Conservation (phyloP, 768 basidiomycete genomes). For the Russula earlei region DNA sequence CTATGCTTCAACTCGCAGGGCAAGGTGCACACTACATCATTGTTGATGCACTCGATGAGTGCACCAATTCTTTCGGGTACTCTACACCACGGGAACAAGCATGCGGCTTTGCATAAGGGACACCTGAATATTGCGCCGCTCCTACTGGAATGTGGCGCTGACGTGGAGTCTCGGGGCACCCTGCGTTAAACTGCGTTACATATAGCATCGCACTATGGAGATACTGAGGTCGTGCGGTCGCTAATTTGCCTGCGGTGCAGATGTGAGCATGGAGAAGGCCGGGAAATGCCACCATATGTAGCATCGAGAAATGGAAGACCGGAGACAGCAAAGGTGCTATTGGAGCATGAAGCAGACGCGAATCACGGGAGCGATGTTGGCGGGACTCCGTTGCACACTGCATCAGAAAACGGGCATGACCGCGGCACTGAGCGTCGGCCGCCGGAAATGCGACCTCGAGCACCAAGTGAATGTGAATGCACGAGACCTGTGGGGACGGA, state of each 20-base stretch:
- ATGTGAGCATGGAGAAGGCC: background rate
- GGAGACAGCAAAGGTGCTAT: background rate
- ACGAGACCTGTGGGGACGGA: no score
- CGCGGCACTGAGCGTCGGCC: no score
- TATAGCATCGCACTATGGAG: background rate
- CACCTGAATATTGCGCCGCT: background rate
- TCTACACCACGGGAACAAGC: background rate
- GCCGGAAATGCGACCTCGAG: no score
- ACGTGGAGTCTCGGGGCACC: background rate
- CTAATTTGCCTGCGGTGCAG: background rate
- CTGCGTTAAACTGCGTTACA: background rate
- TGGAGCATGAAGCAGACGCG: background rate
- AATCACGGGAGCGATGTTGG: background rate
- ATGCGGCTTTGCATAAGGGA: background rate
- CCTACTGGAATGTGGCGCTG: background rate
- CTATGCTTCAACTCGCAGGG: background rate
- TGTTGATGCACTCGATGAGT: background rate
- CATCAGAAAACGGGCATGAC: no score
- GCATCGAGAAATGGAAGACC: background rate
- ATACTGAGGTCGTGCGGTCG: background rate
- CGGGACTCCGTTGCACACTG: background rate
- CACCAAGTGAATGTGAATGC: no score
- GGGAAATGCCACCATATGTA: background rate
- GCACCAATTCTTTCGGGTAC: background rate
- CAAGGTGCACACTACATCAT: background rate